Evolutionary conservation across 345 rosid genomes (phyloP), one percentile per base, ranked within the genome.

Genomic region (Salix arbutifolia): DNA sequence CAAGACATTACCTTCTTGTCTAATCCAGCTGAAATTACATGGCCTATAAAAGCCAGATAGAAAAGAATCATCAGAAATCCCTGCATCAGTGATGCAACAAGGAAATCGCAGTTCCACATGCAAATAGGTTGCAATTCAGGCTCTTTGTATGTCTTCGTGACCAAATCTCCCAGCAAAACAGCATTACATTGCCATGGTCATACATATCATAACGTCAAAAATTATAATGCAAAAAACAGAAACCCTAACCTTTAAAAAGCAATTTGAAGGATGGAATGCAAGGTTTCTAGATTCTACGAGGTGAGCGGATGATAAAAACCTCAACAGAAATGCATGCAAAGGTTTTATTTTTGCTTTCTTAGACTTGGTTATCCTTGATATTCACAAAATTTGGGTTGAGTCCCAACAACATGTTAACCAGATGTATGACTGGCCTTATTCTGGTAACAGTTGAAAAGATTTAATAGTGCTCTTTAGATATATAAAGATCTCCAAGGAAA

Each of bases 1-100:
- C 97, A 90, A 40, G 84, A 81, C 71, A 79, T 85, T 70, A 92
- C 81, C 87, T 76, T 91, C 77, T 87, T 92, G 90, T 96, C 99
- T 81, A 91, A 85, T 28, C 98, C 93, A 48, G 95, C 79, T 61
- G 92, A 88, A 74, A 96, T 73, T 40, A 89, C 84, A 80, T 80
- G 91, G 80, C 91, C 99, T 96, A 74, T 62, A 76, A 53, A 66
- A 81, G 66, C 37, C 28, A 80, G 38, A 62, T 65, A 69, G 37
- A 69, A 72, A 17, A 6, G 23, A n/a, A 48, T 68, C 67, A 33
- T n/a, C 35, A 33, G n/a, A 46, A 65, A 52, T 10, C 19, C 42
- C 48, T 9, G 1, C 19, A 26, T 30, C 66, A 65, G 52, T 17
- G n/a, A 50, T 4, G 31, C 31, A 33, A n/a, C 53, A 23, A 23